These are phyloP conservation scores for Cryptococcus neoformans DNA, from an alignment of 1,284 basidiomycete species.

Conservation along the genomic window DNA sequence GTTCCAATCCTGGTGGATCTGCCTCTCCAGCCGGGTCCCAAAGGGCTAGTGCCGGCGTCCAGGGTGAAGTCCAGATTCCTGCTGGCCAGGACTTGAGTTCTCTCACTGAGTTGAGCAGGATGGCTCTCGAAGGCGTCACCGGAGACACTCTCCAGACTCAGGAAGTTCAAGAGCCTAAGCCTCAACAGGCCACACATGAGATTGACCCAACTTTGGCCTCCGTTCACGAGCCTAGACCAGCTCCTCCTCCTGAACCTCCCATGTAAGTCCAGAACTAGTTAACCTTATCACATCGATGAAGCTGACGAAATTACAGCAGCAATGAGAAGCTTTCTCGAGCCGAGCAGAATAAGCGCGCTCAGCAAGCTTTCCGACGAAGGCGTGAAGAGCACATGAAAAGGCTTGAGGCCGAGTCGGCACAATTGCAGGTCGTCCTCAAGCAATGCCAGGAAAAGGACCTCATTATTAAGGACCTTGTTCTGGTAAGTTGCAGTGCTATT, in stretches of 20 bases:
- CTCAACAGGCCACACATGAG: neutral
- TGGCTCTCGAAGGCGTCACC: constrained; percentile 1
- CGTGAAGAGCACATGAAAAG: constrained; percentile 47
- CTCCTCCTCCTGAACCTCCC: neutral
- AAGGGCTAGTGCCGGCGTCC: neutral
- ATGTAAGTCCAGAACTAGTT: neutral
- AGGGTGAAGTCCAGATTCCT: neutral
- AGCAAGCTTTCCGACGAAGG: constrained; percentile 44
- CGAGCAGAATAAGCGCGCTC: constrained; percentile 48
- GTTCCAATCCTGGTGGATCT: neutral
- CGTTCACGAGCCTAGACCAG: neutral
- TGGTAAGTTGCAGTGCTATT: constrained; percentile 26
- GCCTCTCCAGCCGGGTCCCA: neutral
- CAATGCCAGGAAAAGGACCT: constrained; percentile 28
- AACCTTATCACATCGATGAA: neutral
- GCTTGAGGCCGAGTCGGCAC: constrained; percentile 35
- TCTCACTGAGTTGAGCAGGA: constrained; percentile 14
- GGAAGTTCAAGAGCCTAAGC: neutral
- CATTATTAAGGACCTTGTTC: constrained; percentile 23
- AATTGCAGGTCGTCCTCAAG: constrained; percentile 21
- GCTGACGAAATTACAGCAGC: neutral
- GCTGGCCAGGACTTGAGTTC: constrained; percentile 5
- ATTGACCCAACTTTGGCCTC: constrained; percentile 1
- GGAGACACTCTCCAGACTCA: neutral
- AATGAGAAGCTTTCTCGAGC: constrained; percentile 28